Conservation (phyloP, 1,139 yeast genomes). For the Lodderomyces beijingensis region DNA sequence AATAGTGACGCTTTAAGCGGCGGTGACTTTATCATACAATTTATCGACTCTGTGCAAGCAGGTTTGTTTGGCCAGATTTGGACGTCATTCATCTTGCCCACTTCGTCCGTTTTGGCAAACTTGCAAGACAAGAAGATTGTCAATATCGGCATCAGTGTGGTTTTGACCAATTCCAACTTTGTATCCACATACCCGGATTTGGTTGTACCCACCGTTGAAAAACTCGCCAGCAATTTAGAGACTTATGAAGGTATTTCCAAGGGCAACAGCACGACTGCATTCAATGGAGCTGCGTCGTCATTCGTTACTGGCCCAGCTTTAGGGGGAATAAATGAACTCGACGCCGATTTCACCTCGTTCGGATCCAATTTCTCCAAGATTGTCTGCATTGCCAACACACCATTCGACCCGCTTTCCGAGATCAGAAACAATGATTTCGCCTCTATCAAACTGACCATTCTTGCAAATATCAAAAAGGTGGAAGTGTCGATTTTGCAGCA, state of each 20-base stretch:
- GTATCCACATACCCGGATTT: conserved; percentile 38
- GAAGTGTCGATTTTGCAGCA: conserved; percentile 30
- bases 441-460: conserved; percentile 26
- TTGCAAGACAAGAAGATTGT: conserved; percentile 72
- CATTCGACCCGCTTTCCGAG: conserved; percentile 65
- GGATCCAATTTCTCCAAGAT: conserved; percentile 82
- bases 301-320: conserved; percentile 14
- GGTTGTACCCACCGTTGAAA: conserved; percentile 49
- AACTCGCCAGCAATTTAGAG: conserved; percentile 43
- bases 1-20: conserved; percentile 25
- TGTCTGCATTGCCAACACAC: conserved; percentile 53
- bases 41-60: conserved; percentile 60
- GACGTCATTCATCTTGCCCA: conserved; percentile 60
- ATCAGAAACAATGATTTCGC: conserved; percentile 33
- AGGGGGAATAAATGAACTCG: conserved; percentile 42
- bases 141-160: conserved; percentile 66
- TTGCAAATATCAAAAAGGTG: conserved; percentile 28
- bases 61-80: conserved; percentile 66
- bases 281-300: neutral
- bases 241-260: conserved; percentile 35
- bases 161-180: conserved; percentile 20
- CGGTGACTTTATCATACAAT: conserved; percentile 50
- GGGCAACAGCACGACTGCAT: neutral
- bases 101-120: conserved; percentile 62
- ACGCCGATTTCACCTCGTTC: conserved; percentile 63